Evolutionary conservation across 305 asterid species (phyloP).

Genomic region (Fraxinus angustifolia): DNA sequence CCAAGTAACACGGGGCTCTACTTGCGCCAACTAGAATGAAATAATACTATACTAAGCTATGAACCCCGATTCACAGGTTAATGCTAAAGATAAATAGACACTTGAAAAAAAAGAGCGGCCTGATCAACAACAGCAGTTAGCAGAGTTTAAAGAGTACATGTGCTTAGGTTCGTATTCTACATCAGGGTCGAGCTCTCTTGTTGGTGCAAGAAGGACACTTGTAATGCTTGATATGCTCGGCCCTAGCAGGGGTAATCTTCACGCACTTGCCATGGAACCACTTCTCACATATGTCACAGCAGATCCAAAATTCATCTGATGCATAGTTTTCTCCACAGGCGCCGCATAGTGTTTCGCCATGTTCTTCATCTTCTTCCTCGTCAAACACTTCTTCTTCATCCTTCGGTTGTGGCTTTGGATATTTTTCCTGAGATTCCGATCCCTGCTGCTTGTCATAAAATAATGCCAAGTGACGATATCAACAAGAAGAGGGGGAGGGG

Average conservation of each 20-base stretch:
- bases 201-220: conserved; percentile 54
- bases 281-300: conserved; percentile 45
- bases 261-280: conserved; percentile 60
- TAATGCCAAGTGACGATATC: neutral
- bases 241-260: conserved; percentile 45
- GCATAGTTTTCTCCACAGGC: conserved; percentile 37
- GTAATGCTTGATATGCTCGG: conserved; percentile 49
- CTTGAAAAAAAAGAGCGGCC: conserved; percentile 25
- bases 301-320: conserved; percentile 44
- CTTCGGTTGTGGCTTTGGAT: conserved; percentile 23
- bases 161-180: neutral
- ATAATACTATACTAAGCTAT: conserved; percentile 24
- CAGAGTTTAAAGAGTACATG: conserved; percentile 10
- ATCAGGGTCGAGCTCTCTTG: conserved; percentile 49
- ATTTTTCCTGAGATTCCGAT: conserved; percentile 24
- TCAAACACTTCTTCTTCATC: conserved; percentile 31
- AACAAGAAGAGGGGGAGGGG: neutral
- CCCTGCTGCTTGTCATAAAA: conserved; percentile 28
- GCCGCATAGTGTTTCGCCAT: conserved; percentile 43
- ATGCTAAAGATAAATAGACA: conserved; percentile 7
- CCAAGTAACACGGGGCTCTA: conserved; percentile 19
- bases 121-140: conserved; percentile 5
- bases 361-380: conserved; percentile 39
- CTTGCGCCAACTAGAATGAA: conserved; percentile 20
- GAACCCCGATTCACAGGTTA: conserved; percentile 34